Base-by-base conservation (phyloP, 2,329 filamentous ascomycete genomes). In the Penicillium sp. region DNA sequence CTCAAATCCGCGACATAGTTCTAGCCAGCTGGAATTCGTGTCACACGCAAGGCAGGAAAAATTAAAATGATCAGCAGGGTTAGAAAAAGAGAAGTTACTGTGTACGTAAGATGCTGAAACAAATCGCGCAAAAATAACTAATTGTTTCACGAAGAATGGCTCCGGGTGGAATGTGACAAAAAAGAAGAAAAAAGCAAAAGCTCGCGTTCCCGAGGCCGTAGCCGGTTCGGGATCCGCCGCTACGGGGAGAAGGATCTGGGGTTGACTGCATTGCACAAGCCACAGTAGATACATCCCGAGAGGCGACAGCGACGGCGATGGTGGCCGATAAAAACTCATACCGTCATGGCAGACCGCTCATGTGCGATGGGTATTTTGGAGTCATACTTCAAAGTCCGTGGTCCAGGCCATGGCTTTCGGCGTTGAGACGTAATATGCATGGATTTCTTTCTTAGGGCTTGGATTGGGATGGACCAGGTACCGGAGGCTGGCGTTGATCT, bases 171-270 rank as follows among this genome's bases (percentile, higher is more conserved):
- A 44, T 34, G 23, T 16, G 35, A 40, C n/a, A 8, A 35, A n/a
- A 12, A 23, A 49, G 16, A 16, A 50, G 6, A 34, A 38, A 46
- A 46, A 37, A 29, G 3, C 21, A 50, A 46, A 52, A 47, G 21
- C 45, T 57, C 58, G 40, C 18, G 23, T 32, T 60, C 57, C 60
- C 60, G 58, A 61, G 57, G 49, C 56, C 55, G 55, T 51, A 50
- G 53, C 56, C 62, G 61, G 58, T 54, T 62, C 62, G 62, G 62
- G 58, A 64, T 65, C 62, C 61, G 56, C 62, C 61, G 55, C 62
- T 59, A 51, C 61, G 58, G 60, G 46, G 57, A 56, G 56, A 55
- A 59, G 57, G 54, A 61, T 62, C 62, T 64, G 61, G 62, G 62
- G 60, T 63, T 54, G 50, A 46, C 39, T 31, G 34, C 31, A 54